phyloP scores from a whole-genome alignment of 768 basidiomycete species.

The Lenzites betulinus region DNA sequence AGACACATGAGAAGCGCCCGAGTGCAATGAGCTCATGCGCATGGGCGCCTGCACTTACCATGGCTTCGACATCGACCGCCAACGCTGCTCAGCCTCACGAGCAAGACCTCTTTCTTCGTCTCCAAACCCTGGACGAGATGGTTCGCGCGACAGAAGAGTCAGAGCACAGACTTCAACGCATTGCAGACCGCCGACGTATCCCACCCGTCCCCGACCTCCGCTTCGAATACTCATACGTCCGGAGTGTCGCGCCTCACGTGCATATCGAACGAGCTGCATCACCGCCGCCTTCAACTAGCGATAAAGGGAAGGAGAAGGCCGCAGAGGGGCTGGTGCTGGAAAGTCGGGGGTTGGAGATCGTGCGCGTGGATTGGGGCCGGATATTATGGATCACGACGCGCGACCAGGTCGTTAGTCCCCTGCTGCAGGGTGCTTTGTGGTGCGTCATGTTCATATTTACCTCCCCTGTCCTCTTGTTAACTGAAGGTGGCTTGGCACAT shows the following conservation, averaged over 20 bases:
- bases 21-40: neutral
- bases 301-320: slow-evolving; percentile 37
- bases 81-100: neutral
- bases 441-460: slow-evolving; percentile 34
- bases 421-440: slow-evolving; percentile 70
- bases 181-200: slow-evolving; percentile 34
- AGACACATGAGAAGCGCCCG: neutral
- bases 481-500: neutral
- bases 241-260: slow-evolving; percentile 56
- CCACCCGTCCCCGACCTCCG: slow-evolving; percentile 72
- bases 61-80: neutral
- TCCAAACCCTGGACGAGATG: slow-evolving; percentile 20
- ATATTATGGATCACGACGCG: slow-evolving; percentile 64
- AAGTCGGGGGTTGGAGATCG: slow-evolving; percentile 21
- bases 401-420: slow-evolving; percentile 69
- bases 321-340: slow-evolving; percentile 22
- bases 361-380: slow-evolving; percentile 52
- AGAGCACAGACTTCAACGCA: slow-evolving; percentile 8
- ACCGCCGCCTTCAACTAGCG: slow-evolving; percentile 14
- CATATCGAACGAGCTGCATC: slow-evolving; percentile 36
- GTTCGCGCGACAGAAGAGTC: slow-evolving; percentile 9
- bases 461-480: neutral
- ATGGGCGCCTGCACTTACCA: neutral
- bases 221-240: slow-evolving; percentile 72
- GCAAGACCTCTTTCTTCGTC: slow-evolving; percentile 16